phyloP scores from a whole-genome alignment of 495 filamentous ascomycete genomes.

The Friedmanniomyces endolithicus region DNA sequence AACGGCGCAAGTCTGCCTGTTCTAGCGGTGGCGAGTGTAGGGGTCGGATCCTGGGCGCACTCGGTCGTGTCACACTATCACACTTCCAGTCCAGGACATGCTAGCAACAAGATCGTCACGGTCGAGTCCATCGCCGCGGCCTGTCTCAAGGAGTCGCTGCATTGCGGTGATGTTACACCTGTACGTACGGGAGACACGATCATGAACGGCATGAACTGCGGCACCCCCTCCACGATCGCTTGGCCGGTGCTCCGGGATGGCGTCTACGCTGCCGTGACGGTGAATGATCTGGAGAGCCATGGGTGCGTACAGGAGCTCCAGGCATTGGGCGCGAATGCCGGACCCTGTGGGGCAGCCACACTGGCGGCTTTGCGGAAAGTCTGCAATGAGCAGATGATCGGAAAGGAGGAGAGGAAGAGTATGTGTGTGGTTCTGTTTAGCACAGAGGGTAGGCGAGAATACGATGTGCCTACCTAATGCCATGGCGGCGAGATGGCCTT shows the following conservation, averaged over 20 bases:
- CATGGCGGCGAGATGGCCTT: too few relatives aligned
- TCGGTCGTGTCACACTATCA: slow-evolving; percentile 44
- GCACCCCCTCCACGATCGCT: slow-evolving; percentile 48
- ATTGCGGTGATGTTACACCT: slow-evolving; percentile 30
- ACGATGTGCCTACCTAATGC: slow-evolving; percentile 4
- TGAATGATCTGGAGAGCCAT: slow-evolving; percentile 46
- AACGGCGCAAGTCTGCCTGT: slow-evolving; percentile 21
- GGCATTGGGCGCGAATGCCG: slow-evolving; percentile 35
- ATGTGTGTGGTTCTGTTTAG: slow-evolving; percentile 42
- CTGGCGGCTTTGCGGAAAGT: slow-evolving; percentile 44
- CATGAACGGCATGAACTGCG: slow-evolving; percentile 59
- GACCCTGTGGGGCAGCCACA: slow-evolving; percentile 53
- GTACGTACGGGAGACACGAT: slow-evolving; percentile 44
- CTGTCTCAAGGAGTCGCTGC: slow-evolving; percentile 42
- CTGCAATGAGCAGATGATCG: slow-evolving; percentile 21
- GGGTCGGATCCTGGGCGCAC: slow-evolving; percentile 54
- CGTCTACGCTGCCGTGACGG: slow-evolving; percentile 45
- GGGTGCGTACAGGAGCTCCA: slow-evolving; percentile 39
- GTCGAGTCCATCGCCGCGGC: slow-evolving; percentile 56
- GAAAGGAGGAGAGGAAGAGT: slow-evolving; percentile 29
- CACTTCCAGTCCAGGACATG: background rate
- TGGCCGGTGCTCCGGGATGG: slow-evolving; percentile 45
- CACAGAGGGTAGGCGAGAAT: slow-evolving; percentile 31
- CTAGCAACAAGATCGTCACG: slow-evolving; percentile 30
- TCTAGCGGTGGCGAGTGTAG: slow-evolving; percentile 45